phyloP scores from a whole-genome alignment of 208 protist species.

The Crithidia brevicula region DNA sequence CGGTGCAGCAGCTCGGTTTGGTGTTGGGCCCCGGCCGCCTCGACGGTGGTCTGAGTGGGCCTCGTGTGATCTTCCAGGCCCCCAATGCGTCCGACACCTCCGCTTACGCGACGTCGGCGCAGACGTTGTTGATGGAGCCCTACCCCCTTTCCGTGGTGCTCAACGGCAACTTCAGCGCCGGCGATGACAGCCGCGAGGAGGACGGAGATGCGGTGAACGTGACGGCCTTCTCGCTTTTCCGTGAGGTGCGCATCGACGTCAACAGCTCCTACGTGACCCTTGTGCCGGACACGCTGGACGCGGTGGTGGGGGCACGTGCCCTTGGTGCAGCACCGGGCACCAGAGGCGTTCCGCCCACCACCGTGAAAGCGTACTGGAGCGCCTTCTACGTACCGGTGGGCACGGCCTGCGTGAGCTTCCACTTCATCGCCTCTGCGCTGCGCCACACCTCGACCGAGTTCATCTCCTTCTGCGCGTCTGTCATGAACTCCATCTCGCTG shows the following conservation, averaged over 20 bases:
- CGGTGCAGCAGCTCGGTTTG: constrained; percentile 38
- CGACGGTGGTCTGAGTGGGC: not conserved
- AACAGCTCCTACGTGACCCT: constrained; percentile 44
- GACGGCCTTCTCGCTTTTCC: constrained; percentile 39
- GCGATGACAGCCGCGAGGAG: constrained; percentile 52
- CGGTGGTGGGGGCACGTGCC: not conserved
- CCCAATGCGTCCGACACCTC: constrained; percentile 12
- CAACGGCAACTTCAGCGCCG: constrained; percentile 47
- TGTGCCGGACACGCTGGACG: constrained; percentile 33
- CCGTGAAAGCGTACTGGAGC: constrained; percentile 49
- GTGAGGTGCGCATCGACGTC: constrained; percentile 42
- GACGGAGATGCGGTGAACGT: constrained; percentile 23
- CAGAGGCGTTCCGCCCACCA: not conserved
- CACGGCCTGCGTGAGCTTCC: constrained; percentile 67
- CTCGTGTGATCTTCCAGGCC: constrained; percentile 21
- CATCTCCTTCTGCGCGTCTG: constrained; percentile 65
- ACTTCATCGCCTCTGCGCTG: constrained; percentile 71
- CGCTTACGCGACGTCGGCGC: constrained; percentile 13
- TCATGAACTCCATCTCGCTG: constrained; percentile 75
- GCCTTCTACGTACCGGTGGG: constrained; percentile 68
- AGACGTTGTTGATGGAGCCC: constrained; percentile 48
- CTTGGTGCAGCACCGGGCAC: not conserved
- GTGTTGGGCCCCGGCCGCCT: constrained; percentile 14
- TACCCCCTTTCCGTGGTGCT: constrained; percentile 43
- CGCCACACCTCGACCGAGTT: constrained; percentile 73